phyloP scores from a whole-genome alignment of 2,329 filamentous ascomycete genomes.

The Monilinia fructicola region DNA sequence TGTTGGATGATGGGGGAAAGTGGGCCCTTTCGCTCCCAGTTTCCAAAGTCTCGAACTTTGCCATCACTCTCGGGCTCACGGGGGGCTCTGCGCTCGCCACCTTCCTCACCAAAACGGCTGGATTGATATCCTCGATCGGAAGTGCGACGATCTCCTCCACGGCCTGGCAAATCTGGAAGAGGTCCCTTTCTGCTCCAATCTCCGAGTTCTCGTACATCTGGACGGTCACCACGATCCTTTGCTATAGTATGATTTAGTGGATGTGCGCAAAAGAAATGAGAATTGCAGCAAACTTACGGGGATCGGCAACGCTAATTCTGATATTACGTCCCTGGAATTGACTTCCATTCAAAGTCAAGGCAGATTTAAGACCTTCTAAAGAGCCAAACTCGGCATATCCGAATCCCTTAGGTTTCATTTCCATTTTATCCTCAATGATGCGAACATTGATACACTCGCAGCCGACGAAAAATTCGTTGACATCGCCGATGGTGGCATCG shows the following conservation, averaged over 20 bases:
- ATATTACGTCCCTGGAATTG: constrained; percentile 87
- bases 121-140: constrained; percentile 49
- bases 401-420: constrained; percentile 94
- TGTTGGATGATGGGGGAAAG: constrained; percentile 67
- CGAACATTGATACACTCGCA: constrained; percentile 89
- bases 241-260: constrained; percentile 51
- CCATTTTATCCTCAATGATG: constrained; percentile 94
- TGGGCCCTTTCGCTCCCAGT: constrained; percentile 94
- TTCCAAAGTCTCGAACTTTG: constrained; percentile 76
- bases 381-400: constrained; percentile 94
- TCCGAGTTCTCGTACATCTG: constrained; percentile 76
- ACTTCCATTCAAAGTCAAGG: constrained; percentile 76
- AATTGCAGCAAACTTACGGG: constrained; percentile 68
- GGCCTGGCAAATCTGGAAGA: constrained; percentile 67
- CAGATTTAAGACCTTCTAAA: constrained; percentile 87
- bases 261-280: constrained; percentile 20
- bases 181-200: constrained; percentile 95
- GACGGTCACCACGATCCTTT: constrained; percentile 67
- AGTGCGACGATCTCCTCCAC: constrained; percentile 50
- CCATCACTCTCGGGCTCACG: constrained; percentile 68
- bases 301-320: constrained; percentile 93
- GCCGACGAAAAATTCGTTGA: constrained; percentile 80
- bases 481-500: constrained; percentile 80
- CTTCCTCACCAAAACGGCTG: constrained; percentile 47
- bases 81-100: constrained; percentile 68